Conservation (phyloP, 192 early-diverging fungal species). For the Diversispora eburnea region DNA sequence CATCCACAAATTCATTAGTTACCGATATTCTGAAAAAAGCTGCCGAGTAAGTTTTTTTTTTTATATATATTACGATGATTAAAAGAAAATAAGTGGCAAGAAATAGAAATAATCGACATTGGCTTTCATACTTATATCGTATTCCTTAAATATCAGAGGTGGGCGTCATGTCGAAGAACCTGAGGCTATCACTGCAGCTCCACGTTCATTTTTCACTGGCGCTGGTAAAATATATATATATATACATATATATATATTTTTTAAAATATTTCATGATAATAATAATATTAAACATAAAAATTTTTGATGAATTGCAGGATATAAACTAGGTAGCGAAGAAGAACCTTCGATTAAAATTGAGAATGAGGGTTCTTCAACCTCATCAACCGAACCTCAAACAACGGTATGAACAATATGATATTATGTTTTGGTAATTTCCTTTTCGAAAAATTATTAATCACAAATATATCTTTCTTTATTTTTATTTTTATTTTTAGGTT, state of each 20-base stretch:
- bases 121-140: background rate
- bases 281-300: background rate
- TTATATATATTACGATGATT: too few relatives aligned
- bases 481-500: conserved; percentile 47
- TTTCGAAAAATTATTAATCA: background rate
- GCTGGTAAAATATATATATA: too few relatives aligned
- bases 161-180: conserved; percentile 33
- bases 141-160: conserved; percentile 22
- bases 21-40: conserved; percentile 78
- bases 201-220: conserved; percentile 33
- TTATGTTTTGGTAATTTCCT: conserved; percentile 15
- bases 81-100: too few relatives aligned
- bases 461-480: too few relatives aligned
- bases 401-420: background rate
- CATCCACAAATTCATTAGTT: conserved; percentile 56
- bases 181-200: conserved; percentile 27
- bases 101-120: too few relatives aligned
- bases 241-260: too few relatives aligned
- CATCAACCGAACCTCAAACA: background rate
- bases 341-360: conserved; percentile 38
- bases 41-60: conserved; percentile 46
- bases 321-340: conserved; percentile 53
- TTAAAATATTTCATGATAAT: background rate
- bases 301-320: conserved; percentile 26
- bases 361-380: background rate